Evolutionary conservation across 1,284 basidiomycete species (phyloP).

Genomic region (Pseudozyma sp.): DNA sequence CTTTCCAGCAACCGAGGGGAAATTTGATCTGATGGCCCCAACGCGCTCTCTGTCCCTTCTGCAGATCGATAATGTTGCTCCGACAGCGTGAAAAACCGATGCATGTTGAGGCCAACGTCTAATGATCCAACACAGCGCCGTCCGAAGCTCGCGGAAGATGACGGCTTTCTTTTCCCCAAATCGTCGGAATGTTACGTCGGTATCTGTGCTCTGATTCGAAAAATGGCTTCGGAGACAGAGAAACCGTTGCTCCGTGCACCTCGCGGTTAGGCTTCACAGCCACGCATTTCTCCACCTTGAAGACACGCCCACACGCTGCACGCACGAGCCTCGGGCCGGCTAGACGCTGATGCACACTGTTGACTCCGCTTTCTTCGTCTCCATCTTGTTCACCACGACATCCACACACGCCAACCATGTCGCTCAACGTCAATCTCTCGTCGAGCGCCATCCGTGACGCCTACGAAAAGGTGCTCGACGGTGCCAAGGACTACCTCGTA

Average conservation of each 20-base stretch:
- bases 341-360: too few relatives aligned
- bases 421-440: constrained; percentile 75
- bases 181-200: not conserved
- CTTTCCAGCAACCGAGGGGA: too few relatives aligned
- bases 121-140: too few relatives aligned
- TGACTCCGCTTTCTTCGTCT: not conserved
- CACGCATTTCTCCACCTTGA: constrained; percentile 17
- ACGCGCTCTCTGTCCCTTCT: not conserved
- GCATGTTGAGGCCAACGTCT: too few relatives aligned
- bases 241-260: constrained; percentile 9
- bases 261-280: constrained; percentile 21
- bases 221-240: not conserved
- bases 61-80: constrained; percentile 1
- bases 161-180: not conserved
- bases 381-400: not conserved
- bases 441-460: constrained; percentile 74
- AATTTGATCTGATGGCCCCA: constrained; percentile 3
- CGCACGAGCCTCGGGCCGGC: not conserved
- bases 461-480: constrained; percentile 66
- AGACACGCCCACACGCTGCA: not conserved
- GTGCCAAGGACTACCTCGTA: constrained; percentile 84
- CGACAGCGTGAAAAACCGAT: too few relatives aligned
- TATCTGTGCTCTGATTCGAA: not conserved
- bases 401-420: constrained; percentile 47
- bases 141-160: not conserved